These are phyloP conservation scores for Apiospora phragmitis DNA, from an alignment of 2,329 filamentous ascomycete species.

Conservation along the genomic window DNA sequence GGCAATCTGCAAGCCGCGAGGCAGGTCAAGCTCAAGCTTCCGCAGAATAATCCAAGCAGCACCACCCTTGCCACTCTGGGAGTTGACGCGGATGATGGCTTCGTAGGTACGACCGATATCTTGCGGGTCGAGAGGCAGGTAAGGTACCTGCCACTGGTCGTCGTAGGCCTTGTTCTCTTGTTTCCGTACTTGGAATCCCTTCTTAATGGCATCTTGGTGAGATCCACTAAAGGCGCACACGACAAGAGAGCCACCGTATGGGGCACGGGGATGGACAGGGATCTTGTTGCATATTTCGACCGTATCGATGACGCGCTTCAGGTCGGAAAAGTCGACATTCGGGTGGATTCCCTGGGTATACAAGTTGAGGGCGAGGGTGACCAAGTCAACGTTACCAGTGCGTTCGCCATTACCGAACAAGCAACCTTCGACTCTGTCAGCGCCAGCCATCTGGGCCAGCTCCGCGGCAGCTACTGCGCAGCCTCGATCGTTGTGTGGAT, in stretches of 20 bases:
- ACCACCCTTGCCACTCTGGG: conserved; percentile 91
- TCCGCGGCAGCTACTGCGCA: conserved; percentile 84
- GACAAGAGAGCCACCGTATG: conserved; percentile 90
- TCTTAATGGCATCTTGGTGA: conserved; percentile 96
- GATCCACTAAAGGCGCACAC: conserved; percentile 89
- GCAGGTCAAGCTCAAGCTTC: conserved; percentile 86
- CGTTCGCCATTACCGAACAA: conserved; percentile 73
- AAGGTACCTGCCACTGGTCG: conserved; percentile 80
- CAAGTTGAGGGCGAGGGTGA: conserved; percentile 88
- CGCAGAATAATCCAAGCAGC: conserved; percentile 92
- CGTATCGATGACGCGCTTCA: conserved; percentile 80
- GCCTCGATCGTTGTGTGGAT: conserved; percentile 93
- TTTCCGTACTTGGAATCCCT: conserved; percentile 76
- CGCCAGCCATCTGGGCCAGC: conserved; percentile 93
- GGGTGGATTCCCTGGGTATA: conserved; percentile 91
- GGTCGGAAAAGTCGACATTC: conserved; percentile 87
- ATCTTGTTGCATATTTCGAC: conserved; percentile 96
- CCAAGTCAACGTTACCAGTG: conserved; percentile 92
- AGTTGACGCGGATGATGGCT: conserved; percentile 96
- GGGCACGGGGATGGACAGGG: conserved; percentile 83
- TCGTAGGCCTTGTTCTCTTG: conserved; percentile 58
- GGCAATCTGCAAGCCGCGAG: conserved; percentile 86
- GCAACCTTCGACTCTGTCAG: conserved; percentile 90
- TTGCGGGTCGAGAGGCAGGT: conserved; percentile 87
- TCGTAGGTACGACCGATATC: conserved; percentile 98